Conservation (phyloP, 2,329 filamentous ascomycete genomes). For the Ophiostoma ulmi region DNA sequence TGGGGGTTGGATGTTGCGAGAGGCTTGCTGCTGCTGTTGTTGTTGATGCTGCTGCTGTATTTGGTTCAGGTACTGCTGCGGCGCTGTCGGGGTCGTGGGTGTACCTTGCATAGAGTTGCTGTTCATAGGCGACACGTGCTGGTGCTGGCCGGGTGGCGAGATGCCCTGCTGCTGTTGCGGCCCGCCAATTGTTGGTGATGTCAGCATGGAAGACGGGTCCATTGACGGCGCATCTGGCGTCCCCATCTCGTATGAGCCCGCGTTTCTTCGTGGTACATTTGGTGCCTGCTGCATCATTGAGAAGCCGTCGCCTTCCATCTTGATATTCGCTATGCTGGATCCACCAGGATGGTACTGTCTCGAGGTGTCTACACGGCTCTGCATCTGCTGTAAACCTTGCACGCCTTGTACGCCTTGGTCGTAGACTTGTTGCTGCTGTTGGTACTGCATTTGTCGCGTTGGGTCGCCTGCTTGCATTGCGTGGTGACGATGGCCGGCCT, state of each 20-base stretch:
- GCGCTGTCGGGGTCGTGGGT: constrained; percentile 20
- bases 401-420: constrained; percentile 16
- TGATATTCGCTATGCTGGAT: constrained; percentile 31
- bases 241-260: constrained; percentile 36
- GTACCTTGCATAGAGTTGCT: constrained; percentile 22
- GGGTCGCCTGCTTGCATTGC: constrained; percentile 18
- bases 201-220: constrained; percentile 41
- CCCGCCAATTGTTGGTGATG: constrained; percentile 38
- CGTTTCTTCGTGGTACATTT: constrained; percentile 36
- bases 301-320: constrained; percentile 39
- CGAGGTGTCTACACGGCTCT: constrained; percentile 15
- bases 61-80: constrained; percentile 14
- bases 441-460: constrained; percentile 33
- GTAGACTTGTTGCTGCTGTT: constrained; percentile 12
- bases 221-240: constrained; percentile 28
- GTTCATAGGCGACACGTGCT: constrained; percentile 21
- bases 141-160: constrained; percentile 6
- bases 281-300: constrained; percentile 41
- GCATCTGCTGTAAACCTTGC: constrained; percentile 21
- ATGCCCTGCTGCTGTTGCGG: constrained; percentile 18
- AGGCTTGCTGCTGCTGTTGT: constrained; percentile 24
- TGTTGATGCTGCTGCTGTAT: constrained; percentile 28
- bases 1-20: not conserved
- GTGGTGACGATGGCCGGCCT: constrained; percentile 23
- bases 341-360: constrained; percentile 30